Evolutionary conservation across 225 moss, liverwort and hornwort species (phyloP), one percentile per base, ranked within the genome.

Genomic region (Pseudisothecium myosuroides): DNA sequence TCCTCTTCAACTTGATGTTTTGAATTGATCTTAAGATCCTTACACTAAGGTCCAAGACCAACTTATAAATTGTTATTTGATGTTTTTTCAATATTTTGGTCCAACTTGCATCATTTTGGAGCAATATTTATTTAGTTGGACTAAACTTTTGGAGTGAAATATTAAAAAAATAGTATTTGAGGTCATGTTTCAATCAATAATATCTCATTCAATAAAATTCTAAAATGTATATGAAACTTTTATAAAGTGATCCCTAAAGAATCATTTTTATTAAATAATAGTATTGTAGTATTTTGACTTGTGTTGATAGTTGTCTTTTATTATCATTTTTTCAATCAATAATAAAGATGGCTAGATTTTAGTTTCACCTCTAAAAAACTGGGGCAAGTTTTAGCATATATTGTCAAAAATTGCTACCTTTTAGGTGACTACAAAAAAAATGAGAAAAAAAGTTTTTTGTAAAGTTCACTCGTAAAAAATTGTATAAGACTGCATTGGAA

Each of bases 211-310:
- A 79, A 79, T n/a, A 27, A n/a, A 79, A 26, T 56, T n/a, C 3
- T 0, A 17, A 56, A 50, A 26, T 37, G 4, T 24, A 26, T 26
- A 27, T 34, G 22, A 39, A 58, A 2, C 8, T 27, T 27, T 39
- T 39, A 17, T 5, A 11, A n/a, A 7, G 2, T 56, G 12, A 79
- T n/a, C 7, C 2, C 26, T 0, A 24, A 17, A 26, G 1, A n/a
- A 36, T 16, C 7, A 26, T 11, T 79, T n/a, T 37, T 11, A n/a
- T n/a, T 56, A 27, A 0, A n/a, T 16, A 24, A 2, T 4, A 23
- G 10, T 55, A 78, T 55, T 36, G 5, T 15, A 37, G 6, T 10
- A 12, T 22, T 43, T 55, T 11, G 24, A 37, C 17, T 78, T 37
- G 15, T 23, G 4, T 54, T 23, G 10, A 9, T 37, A 16, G 2